These are phyloP conservation scores for Cryphonectria parasitica DNA, from an alignment of 2,329 filamentous ascomycete genomes.

Conservation along the genomic window DNA sequence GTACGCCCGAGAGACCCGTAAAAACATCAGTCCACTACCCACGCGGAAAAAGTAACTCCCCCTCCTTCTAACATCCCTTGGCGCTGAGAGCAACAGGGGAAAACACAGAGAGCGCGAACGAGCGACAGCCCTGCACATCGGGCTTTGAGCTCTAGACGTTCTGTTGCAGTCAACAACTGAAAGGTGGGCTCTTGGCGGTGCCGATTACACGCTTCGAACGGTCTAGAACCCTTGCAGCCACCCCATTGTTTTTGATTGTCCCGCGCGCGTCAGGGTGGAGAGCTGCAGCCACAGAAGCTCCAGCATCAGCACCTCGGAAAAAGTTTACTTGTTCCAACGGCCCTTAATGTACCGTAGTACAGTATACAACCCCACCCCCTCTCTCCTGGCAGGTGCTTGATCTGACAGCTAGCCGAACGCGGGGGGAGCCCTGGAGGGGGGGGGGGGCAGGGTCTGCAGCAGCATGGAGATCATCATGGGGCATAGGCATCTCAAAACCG, in stretches of 20 bases:
- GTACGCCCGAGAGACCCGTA: background rate
- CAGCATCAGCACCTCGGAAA: background rate
- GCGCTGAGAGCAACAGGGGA: background rate
- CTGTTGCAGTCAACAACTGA: background rate
- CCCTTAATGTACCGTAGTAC: background rate
- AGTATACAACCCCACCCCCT: background rate
- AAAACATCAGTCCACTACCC: background rate
- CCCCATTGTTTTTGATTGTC: background rate
- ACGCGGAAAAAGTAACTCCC: background rate
- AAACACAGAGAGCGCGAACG: background rate
- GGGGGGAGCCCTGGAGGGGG: background rate
- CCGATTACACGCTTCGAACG: background rate
- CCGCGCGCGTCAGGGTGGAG: background rate
- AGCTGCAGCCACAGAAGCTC: background rate
- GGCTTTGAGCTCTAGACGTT: background rate
- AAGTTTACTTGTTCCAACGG: background rate
- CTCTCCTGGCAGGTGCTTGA: background rate
- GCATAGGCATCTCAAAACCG: background rate
- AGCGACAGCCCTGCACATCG: background rate
- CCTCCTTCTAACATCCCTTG: background rate
- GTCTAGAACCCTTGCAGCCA: constrained; percentile 2
- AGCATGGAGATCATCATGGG: background rate
- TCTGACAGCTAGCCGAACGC: background rate
- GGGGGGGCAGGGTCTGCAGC: background rate
- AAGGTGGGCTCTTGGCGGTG: background rate